Base-by-base conservation (phyloP, 345 rosid species). In the rapeseed (Brassica napus) region DNA sequence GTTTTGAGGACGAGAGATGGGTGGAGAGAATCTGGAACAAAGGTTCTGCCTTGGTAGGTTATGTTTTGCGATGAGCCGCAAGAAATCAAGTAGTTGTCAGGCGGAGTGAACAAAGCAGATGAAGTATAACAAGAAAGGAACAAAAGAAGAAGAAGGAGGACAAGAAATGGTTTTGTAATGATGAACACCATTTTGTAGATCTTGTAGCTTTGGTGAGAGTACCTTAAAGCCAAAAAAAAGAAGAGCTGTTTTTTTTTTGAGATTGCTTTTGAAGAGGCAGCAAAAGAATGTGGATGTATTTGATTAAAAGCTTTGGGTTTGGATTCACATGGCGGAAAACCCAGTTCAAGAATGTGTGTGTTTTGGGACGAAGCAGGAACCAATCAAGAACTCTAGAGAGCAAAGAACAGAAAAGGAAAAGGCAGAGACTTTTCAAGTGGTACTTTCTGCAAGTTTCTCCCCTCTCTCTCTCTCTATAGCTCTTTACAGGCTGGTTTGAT, bases 401-500 rank as follows among this genome's bases (percentile, higher is more conserved):
- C 44, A 68, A 42, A 54, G 79, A 8, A 12, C 2, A 44, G 10
- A 61, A 32, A 61, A 3, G 5, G n/a, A 64, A 80, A 71, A 80
- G 64, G 79, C 24, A 57, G 80, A 69, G 69, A 75, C 79, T 75
- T 81, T 74, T 80, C 35, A 32, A 73, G 65, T 69, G 76, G 47
- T 74, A 80, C 83, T 81, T 79, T 79, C 76, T 81, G 79, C 81
- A 86, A 75, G 65, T 84, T 54, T 60, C 65, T 71, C 30, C 30
- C 30, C 30, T 35, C 39, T 35, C 39, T 65, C 63, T 35, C 72
- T 59, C 32, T 78, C 83, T 11, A 6, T 32, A 77, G 79, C 86
- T 70, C 91, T 91, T 91, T 90, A 90, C 98, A 94, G 97, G 97
- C 94, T 91, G 98, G 82, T 86, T 80, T 82, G 84, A 86, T 88